Evolutionary conservation across 1,284 basidiomycete genomes (phyloP).

Genomic region (Ceratobasidium sp.): DNA sequence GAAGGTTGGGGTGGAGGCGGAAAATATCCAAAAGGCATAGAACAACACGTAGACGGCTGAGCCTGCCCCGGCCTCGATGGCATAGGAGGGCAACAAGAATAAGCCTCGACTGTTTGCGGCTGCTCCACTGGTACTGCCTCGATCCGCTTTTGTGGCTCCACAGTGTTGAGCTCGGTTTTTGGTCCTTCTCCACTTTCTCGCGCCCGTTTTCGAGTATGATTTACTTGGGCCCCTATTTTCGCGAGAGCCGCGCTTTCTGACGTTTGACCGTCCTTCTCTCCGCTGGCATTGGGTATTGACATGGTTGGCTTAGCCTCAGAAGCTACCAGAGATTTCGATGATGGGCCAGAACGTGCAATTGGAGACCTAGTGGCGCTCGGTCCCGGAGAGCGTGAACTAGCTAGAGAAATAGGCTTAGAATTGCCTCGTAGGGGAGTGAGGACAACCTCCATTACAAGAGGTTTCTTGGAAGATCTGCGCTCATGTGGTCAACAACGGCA

Average conservation of each 20-base stretch:
- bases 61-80: background rate
- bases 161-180: background rate
- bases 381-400: background rate
- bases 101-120: background rate
- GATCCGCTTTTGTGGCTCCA: slow-evolving; percentile 17
- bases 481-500: background rate
- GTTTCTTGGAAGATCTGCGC: slow-evolving; percentile 22
- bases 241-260: background rate
- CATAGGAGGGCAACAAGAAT: slow-evolving; percentile 8
- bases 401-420: background rate
- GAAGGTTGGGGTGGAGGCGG: slow-evolving; percentile 1
- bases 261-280: background rate
- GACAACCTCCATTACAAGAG: slow-evolving; percentile 37
- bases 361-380: background rate
- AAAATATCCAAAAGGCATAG: slow-evolving; percentile 22
- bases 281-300: background rate
- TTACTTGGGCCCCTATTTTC: background rate
- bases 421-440: slow-evolving; percentile 4
- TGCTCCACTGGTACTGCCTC: slow-evolving; percentile 5
- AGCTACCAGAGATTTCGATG: background rate
- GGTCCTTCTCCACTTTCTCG: slow-evolving; percentile 17
- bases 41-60: background rate
- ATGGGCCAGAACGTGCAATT: background rate
- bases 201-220: slow-evolving; percentile 13
- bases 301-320: background rate